Conservation (phyloP, 306 rosid species). For the Cyclanthera cordifolia region DNA sequence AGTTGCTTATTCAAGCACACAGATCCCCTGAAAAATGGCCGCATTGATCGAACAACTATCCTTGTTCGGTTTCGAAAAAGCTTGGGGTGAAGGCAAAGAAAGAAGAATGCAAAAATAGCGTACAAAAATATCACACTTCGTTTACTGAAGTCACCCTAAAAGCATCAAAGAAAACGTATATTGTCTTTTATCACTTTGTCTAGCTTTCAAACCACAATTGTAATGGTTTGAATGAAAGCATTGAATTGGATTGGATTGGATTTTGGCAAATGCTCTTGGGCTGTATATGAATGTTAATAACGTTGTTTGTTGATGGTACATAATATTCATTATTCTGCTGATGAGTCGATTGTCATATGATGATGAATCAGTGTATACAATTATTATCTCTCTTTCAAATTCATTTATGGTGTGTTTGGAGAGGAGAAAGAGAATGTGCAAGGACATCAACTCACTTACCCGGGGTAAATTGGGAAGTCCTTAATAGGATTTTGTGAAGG, state of each 20-base stretch:
- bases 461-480: too few species aligned
- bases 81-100: neutral
- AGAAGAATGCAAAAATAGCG: neutral
- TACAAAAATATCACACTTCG: neutral
- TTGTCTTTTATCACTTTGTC: constrained; percentile 2
- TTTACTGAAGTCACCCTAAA: neutral
- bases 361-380: too few species aligned
- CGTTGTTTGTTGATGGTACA: constrained; percentile 9
- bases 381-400: too few species aligned
- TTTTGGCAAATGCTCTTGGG: neutral
- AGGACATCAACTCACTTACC: too few species aligned
- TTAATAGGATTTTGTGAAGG: too few species aligned
- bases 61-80: neutral
- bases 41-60: neutral
- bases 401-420: too few species aligned
- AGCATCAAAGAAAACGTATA: neutral
- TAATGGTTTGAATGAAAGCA: constrained; percentile 7
- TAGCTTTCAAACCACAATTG: constrained; percentile 10
- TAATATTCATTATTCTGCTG: constrained; percentile 9
- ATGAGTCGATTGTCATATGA: too few species aligned
- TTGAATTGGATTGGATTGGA: constrained; percentile 4
- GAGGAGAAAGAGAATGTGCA: too few species aligned
- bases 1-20: neutral
- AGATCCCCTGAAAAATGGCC: neutral
- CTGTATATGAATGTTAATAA: neutral